Evolutionary conservation across 2,329 filamentous ascomycete species (phyloP), one percentile per base, ranked within the genome.

Genomic region (Alternaria infectoria): DNA sequence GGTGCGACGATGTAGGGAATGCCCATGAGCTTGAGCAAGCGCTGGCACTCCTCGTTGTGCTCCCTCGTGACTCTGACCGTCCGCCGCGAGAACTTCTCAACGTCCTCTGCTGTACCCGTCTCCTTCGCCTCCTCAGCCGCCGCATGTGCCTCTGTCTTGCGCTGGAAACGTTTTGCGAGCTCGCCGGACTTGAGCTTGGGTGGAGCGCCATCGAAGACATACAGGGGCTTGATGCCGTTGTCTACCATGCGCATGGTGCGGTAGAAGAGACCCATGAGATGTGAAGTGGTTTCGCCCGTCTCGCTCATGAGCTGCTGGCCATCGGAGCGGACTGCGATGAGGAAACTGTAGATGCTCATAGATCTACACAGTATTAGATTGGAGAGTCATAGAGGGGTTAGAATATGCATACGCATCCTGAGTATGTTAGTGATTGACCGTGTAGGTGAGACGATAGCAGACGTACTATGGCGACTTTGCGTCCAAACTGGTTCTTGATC

Each of bases 201-300:
- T 17, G 96, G 96, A 10, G 94, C 93, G 62, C 96, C 96, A 74
- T 99, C 96, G 79, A 99, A 99, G 61, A 99, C 95, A 81, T 97
- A 99, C 70, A 99, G 88, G 2, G 96, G 96, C 80, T 99, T 99
- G 84, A 99, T 98, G 61, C 96, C 96, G 74, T 97, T 98, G 82
- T 99, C 96, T 75, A 98, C 93, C 84, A 99, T 98, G 73, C 96
- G 93, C 7, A 99, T 87, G 3, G 96, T 99, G 73, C 96, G 94
- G 85, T 99, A 99, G 85, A 99, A 99, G 90, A 99, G 95, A 77
- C 96, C 96, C 94, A 99, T 98, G 15, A 99, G 85, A 80, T 99
- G 96, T 17, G 96, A 99, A 1, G 96, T 99, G 2, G 96, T 99
- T 81, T 98, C 93, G 75, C 96, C 96, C 56, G 90, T 91, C 76